phyloP scores from a whole-genome alignment of 2,329 filamentous ascomycete genomes.

The Phyllosticta citrichinensis region DNA sequence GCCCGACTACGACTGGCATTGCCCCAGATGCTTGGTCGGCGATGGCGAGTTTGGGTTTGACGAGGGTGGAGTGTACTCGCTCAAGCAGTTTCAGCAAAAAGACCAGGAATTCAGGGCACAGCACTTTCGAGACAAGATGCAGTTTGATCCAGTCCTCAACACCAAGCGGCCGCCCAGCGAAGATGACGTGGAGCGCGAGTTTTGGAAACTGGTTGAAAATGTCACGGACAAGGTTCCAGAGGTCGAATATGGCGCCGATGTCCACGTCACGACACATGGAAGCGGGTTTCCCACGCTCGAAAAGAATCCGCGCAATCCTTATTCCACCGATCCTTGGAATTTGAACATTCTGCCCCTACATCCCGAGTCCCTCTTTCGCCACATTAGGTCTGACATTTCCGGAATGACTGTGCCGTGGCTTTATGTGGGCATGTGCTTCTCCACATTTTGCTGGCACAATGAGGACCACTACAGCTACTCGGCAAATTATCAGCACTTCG shows the following conservation, averaged over 20 bases:
- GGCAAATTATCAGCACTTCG: constrained; percentile 96
- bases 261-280: constrained; percentile 94
- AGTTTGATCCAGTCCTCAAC: constrained; percentile 74
- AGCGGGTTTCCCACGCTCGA: constrained; percentile 95
- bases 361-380: constrained; percentile 83
- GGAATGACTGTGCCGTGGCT: constrained; percentile 99
- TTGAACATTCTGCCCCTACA: constrained; percentile 86
- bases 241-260: constrained; percentile 95
- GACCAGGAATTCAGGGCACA: constrained; percentile 89
- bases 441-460: constrained; percentile 98
- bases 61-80: constrained; percentile 88
- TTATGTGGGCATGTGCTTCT: constrained; percentile 99
- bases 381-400: constrained; percentile 97
- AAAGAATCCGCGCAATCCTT: constrained; percentile 75
- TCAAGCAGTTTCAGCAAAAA: constrained; percentile 93
- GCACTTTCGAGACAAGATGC: constrained; percentile 87
- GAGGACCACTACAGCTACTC: constrained; percentile 98
- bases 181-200: constrained; percentile 91
- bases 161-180: constrained; percentile 75
- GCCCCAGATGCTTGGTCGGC: constrained; percentile 85
- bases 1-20: constrained; percentile 90
- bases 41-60: constrained; percentile 97
- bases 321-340: constrained; percentile 90
- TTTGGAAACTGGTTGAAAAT: constrained; percentile 91
- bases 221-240: constrained; percentile 83